These are phyloP conservation scores for Elsinoe ampelina DNA, from an alignment of 2,329 filamentous ascomycete genomes.

Conservation along the genomic window DNA sequence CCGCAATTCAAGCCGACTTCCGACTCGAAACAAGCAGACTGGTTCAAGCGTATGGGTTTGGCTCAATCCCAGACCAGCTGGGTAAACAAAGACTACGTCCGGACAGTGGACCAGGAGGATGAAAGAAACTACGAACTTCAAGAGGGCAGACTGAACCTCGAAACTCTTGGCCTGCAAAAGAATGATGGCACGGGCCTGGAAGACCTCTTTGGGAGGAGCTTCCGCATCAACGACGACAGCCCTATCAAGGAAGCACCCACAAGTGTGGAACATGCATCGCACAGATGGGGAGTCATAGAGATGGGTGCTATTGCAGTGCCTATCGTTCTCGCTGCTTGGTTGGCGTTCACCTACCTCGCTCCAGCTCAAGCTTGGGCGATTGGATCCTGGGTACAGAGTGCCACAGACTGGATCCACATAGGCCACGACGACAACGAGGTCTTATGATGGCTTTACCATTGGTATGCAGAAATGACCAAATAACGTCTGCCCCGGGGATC, in stretches of 20 bases:
- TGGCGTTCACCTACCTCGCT: conserved; percentile 5
- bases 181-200: conserved; percentile 16
- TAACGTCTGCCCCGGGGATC: no score
- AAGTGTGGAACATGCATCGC: background rate
- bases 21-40: conserved; percentile 16
- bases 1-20: conserved; percentile 17
- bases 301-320: background rate
- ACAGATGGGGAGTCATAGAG: background rate
- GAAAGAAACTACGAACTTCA: conserved; percentile 10
- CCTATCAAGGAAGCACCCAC: conserved; percentile 1
- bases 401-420: background rate
- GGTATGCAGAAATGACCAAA: background rate
- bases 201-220: conserved; percentile 17
- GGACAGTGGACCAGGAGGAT: conserved; percentile 12
- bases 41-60: conserved; percentile 17
- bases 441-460: background rate
- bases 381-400: background rate
- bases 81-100: conserved; percentile 12
- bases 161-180: background rate
- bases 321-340: background rate
- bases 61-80: conserved; percentile 10
- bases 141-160: conserved; percentile 14
- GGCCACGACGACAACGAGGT: background rate
- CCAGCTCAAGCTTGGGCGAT: background rate
- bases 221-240: conserved; percentile 15